phyloP scores from a whole-genome alignment of 2,329 filamentous ascomycete species.

The Xylaria sp. region DNA sequence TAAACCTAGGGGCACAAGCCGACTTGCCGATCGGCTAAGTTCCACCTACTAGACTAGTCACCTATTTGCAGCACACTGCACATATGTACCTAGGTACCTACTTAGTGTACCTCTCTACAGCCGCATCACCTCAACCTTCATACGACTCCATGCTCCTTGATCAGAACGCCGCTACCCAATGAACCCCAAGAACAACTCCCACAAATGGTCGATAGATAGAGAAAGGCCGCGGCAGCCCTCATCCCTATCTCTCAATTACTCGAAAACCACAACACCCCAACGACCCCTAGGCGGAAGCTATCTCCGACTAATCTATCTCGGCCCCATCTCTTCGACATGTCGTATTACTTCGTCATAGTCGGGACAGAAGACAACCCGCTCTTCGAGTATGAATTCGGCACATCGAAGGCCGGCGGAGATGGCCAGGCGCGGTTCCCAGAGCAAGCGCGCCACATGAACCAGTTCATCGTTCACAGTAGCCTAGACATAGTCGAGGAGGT shows the following conservation, averaged over 20 bases:
- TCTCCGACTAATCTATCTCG: background rate
- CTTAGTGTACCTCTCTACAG: too few relatives aligned
- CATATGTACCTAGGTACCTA: background rate
- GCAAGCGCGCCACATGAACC: constrained; percentile 90
- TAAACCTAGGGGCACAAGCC: constrained; percentile 14
- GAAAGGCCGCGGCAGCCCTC: background rate
- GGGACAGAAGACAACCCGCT: constrained; percentile 94
- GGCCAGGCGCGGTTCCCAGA: constrained; percentile 87
- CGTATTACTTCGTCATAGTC: constrained; percentile 97
- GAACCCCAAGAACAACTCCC: too few relatives aligned
- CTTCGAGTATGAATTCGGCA: constrained; percentile 97
- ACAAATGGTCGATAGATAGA: constrained; percentile 36
- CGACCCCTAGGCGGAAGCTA: background rate
- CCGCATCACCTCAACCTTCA: too few relatives aligned
- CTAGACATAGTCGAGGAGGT: constrained; percentile 96
- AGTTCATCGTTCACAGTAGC: constrained; percentile 94
- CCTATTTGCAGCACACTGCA: too few relatives aligned
- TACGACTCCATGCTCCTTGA: too few relatives aligned
- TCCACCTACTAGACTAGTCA: too few relatives aligned
- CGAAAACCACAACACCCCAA: background rate
- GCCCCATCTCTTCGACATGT: constrained; percentile 64
- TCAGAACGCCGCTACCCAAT: too few relatives aligned
- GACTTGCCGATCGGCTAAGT: constrained; percentile 9
- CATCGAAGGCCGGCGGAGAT: constrained; percentile 93
- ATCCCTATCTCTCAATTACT: too few relatives aligned